A percentile compares a stretch with the other conserved stretches of the same genome.
phyloP scores from a whole-genome alignment of 257 asterid species.

The Ocimum tenuiflorum region DNA sequence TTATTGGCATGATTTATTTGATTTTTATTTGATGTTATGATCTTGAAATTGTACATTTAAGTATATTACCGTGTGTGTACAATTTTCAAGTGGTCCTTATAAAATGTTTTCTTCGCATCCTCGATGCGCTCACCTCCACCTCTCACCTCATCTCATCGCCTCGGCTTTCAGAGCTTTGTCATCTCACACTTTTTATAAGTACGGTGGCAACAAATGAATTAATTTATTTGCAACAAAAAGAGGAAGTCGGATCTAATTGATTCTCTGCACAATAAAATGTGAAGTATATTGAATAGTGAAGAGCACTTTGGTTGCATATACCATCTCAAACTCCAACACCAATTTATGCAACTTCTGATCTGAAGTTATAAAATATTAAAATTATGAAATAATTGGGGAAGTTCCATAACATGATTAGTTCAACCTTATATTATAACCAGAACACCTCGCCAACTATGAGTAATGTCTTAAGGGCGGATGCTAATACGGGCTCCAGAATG shows the following conservation, averaged over 20 bases:
- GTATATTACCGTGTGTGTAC: no score
- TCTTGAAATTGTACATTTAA: no score
- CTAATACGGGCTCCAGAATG: background rate
- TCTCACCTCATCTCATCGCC: no score
- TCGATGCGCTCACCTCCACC: no score
- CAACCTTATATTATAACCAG: background rate
- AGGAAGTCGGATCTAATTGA: background rate
- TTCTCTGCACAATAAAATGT: background rate
- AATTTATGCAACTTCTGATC: background rate
- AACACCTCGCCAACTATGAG: background rate
- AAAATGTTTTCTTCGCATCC: no score
- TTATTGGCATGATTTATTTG: no score
- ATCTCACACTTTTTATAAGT: no score
- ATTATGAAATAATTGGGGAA: background rate
- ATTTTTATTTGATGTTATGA: no score
- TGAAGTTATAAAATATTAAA: background rate
- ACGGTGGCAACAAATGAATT: background rate
- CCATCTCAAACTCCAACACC: background rate
- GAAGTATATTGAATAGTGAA: background rate
- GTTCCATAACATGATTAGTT: background rate
- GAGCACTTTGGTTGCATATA: background rate
- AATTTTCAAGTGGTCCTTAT: no score
- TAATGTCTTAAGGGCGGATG: background rate
- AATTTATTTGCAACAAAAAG: background rate
- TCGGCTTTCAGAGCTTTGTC: no score